A percentile compares a stretch with the other conserved stretches of the same genome.
Evolutionary conservation across 1,139 yeast species (phyloP).

Genomic region (Yamadazyma epiphylla): DNA sequence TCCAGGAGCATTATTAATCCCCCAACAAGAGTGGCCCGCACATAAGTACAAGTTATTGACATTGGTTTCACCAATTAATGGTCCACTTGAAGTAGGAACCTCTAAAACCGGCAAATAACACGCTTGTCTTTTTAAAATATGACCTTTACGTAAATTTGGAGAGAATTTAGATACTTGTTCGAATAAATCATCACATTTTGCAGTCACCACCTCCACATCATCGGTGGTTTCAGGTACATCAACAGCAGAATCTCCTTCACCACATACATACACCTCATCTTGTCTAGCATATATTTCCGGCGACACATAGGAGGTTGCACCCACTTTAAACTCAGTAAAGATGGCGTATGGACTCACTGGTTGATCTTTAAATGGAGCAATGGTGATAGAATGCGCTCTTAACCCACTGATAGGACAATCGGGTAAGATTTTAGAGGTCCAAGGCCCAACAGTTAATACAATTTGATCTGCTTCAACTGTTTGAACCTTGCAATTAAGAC

Average conservation of each 20-base stretch:
- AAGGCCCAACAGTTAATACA: constrained; percentile 88
- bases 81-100: constrained; percentile 89
- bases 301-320: constrained; percentile 62
- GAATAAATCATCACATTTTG: constrained; percentile 85
- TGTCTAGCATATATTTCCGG: constrained; percentile 95
- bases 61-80: constrained; percentile 89
- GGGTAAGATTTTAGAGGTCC: constrained; percentile 89
- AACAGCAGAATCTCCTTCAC: constrained; percentile 90
- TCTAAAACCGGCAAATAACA: constrained; percentile 94
- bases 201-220: constrained; percentile 83
- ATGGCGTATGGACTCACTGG: constrained; percentile 88
- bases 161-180: constrained; percentile 78
- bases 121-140: constrained; percentile 82
- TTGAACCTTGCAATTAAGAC: constrained; percentile 20
- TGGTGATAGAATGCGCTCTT: constrained; percentile 91
- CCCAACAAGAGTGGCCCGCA: constrained; percentile 98
- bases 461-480: constrained; percentile 66
- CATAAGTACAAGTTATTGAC: constrained; percentile 76
- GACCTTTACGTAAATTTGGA: constrained; percentile 68
- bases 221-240: constrained; percentile 93
- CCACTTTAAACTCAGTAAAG: constrained; percentile 81
- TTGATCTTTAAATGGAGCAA: constrained; percentile 69
- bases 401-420: constrained; percentile 91
- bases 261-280: constrained; percentile 96
- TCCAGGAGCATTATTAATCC: constrained; percentile 95